Base-by-base conservation (phyloP, 108 stramenopile genomes). In the Fragilaria radians region DNA sequence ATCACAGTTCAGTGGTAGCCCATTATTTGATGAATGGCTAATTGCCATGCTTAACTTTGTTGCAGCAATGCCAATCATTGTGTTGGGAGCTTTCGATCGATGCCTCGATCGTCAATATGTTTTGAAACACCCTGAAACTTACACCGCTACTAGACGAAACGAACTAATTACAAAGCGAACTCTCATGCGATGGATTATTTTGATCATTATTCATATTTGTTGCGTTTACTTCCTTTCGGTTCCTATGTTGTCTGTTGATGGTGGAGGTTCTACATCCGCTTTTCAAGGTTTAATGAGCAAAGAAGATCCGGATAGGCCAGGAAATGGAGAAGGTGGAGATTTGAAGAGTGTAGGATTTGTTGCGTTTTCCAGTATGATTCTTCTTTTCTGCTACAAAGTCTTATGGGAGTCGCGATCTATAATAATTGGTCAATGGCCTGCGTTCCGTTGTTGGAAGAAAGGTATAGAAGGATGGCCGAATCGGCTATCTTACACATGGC, bases 71-170 rank as follows among this genome's bases (percentile, higher is more conserved):
- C 98, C 97, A 17, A 91, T 95, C 49, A 31, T 97, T 18, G 62
- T 94, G 32, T 63, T 88, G 42, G 97, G 93, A 11, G 50, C 95
- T 21, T 94, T 96, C 50, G 98, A 99, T 65, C 76, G 93, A 7
- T 95, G 96, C 74, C 60, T 97, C 9, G 72, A 82, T 17, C 83
- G 88, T 29, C 82, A 83, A 27, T 89, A 92, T 56, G 90, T 88
- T 3, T 34, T 65, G 28, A 58, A 48, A 32, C 68, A 91, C 57
- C 89, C 93, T 19, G 67, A 83, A 63, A 76, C 85, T 17, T 94
- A 83, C 67, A 52, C 77, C 63, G 68, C 83, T 11, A 80, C 88
- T 9, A 75, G 80, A 24, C 50, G 74, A 34, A 94, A 94, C 46
- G 83, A 91, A 56, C 73, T 81, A 32, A 61, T 94, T 31, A 76